Evolutionary conservation across 2,329 filamentous ascomycete genomes (phyloP).

Genomic region (Aulographum hederae): DNA sequence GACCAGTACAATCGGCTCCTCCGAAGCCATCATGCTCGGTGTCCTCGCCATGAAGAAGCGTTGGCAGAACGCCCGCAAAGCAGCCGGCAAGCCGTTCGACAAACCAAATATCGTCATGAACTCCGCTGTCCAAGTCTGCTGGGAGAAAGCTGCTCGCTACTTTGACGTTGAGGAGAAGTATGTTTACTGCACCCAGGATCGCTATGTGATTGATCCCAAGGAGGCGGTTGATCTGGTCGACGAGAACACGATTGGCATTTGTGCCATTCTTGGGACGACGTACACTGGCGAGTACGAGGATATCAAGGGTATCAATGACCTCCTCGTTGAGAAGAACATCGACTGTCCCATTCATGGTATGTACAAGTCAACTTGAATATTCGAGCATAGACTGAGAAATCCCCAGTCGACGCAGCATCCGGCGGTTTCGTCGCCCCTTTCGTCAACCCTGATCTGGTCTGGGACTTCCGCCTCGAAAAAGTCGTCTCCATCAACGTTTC

Average conservation of each 20-base stretch:
- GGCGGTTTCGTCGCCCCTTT: conserved; percentile 92
- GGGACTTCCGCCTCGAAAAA: conserved; percentile 81
- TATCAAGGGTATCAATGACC: conserved; percentile 77
- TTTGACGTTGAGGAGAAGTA: conserved; percentile 75
- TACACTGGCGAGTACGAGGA: conserved; percentile 96
- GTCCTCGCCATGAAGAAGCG: conserved; percentile 88
- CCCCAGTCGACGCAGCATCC: conserved; percentile 62
- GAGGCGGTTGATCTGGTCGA: conserved; percentile 42
- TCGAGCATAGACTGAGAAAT: neutral
- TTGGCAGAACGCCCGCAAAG: conserved; percentile 76
- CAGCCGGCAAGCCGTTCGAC: conserved; percentile 62
- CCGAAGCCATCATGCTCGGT: conserved; percentile 70
- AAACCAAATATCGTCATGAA: conserved; percentile 91
- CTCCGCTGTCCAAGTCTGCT: conserved; percentile 88
- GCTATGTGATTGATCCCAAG: conserved; percentile 46
- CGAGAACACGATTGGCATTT: conserved; percentile 76
- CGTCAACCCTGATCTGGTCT: conserved; percentile 62
- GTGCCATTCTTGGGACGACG: conserved; percentile 75
- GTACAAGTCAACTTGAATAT: conserved; percentile 1
- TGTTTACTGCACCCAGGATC: conserved; percentile 53
- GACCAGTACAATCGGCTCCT: conserved; percentile 76
- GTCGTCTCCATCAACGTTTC: conserved; percentile 91
- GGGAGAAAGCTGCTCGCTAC: conserved; percentile 54
- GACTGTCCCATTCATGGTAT: conserved; percentile 61
- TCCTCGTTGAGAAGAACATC: conserved; percentile 55